Percentiles rank a stretch among this genome's conserved stretches.
These are phyloP conservation scores for Xeromyces bisporus DNA, from an alignment of 495 filamentous ascomycete species.

Conservation along the genomic window DNA sequence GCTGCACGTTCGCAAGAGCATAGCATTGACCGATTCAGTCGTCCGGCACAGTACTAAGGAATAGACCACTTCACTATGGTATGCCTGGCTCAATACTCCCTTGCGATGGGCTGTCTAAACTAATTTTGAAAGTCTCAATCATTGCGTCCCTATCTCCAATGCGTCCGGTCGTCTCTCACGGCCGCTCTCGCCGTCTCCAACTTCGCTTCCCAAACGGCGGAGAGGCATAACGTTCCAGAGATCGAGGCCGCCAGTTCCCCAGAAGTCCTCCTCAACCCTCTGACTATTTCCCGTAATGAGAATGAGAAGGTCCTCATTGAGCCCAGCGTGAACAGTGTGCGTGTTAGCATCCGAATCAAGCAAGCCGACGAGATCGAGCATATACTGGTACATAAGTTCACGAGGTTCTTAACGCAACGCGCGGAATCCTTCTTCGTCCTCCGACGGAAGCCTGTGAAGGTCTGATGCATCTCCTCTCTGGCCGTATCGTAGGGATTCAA, in stretches of 20 bases:
- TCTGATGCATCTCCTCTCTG: slow-evolving; percentile 22
- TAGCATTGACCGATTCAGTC: background rate
- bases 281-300: slow-evolving; percentile 80
- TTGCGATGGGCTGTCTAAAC: background rate
- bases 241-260: slow-evolving; percentile 85
- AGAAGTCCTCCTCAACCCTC: slow-evolving; percentile 84
- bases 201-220: slow-evolving; percentile 90
- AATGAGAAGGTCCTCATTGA: slow-evolving; percentile 84
- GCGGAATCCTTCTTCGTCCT: slow-evolving; percentile 97
- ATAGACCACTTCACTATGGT: slow-evolving; percentile 8
- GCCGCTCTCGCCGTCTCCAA: slow-evolving; percentile 90
- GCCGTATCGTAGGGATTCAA: background rate
- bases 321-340: slow-evolving; percentile 86
- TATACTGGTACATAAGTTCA: slow-evolving; percentile 96
- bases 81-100: slow-evolving; percentile 1
- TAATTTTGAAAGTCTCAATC: slow-evolving; percentile 65
- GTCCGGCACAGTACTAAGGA: slow-evolving; percentile 1
- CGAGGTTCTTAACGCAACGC: slow-evolving; percentile 83
- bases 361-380: slow-evolving; percentile 98
- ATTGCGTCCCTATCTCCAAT: slow-evolving; percentile 90
- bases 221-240: slow-evolving; percentile 95
- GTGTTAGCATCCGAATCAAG: slow-evolving; percentile 95
- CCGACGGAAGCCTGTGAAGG: slow-evolving; percentile 86
- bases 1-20: background rate
- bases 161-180: slow-evolving; percentile 83